phyloP scores from a whole-genome alignment of 1,284 basidiomycete genomes.

The Laetiporus sulphureus region DNA sequence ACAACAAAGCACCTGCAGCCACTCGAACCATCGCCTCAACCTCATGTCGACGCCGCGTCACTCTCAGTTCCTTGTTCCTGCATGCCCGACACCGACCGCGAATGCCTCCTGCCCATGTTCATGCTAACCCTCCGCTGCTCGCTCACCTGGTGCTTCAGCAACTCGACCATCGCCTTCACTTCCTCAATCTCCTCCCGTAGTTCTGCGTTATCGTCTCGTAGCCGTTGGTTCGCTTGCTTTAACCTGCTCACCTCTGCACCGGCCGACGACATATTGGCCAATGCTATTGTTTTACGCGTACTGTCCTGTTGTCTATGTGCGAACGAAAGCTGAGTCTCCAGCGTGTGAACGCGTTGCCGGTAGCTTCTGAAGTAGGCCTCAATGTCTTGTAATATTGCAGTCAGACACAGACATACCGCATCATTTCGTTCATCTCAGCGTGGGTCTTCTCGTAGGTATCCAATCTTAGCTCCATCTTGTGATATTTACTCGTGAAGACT shows the following conservation, averaged over 20 bases:
- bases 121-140: slow-evolving; percentile 29
- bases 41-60: background rate
- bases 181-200: slow-evolving; percentile 65
- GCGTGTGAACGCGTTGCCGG: slow-evolving; percentile 48
- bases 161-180: slow-evolving; percentile 62
- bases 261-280: slow-evolving; percentile 35
- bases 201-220: slow-evolving; percentile 52
- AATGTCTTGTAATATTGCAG: background rate
- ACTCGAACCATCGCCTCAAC: slow-evolving; percentile 1
- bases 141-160: slow-evolving; percentile 44
- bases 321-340: slow-evolving; percentile 46
- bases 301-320: slow-evolving; percentile 29
- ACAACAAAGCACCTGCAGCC: background rate
- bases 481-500: slow-evolving; percentile 45
- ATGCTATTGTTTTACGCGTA: slow-evolving; percentile 28
- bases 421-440: slow-evolving; percentile 42
- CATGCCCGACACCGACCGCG: slow-evolving; percentile 10
- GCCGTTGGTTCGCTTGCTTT: slow-evolving; percentile 36
- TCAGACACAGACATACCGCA: slow-evolving; percentile 38
- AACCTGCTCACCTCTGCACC: slow-evolving; percentile 39
- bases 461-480: slow-evolving; percentile 57
- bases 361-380: slow-evolving; percentile 33
- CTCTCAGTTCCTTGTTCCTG: background rate
- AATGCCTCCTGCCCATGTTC: slow-evolving; percentile 24
- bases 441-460: slow-evolving; percentile 49